Conservation (phyloP, 2,329 filamentous ascomycete genomes). For the Verticillium albo-atrum region DNA sequence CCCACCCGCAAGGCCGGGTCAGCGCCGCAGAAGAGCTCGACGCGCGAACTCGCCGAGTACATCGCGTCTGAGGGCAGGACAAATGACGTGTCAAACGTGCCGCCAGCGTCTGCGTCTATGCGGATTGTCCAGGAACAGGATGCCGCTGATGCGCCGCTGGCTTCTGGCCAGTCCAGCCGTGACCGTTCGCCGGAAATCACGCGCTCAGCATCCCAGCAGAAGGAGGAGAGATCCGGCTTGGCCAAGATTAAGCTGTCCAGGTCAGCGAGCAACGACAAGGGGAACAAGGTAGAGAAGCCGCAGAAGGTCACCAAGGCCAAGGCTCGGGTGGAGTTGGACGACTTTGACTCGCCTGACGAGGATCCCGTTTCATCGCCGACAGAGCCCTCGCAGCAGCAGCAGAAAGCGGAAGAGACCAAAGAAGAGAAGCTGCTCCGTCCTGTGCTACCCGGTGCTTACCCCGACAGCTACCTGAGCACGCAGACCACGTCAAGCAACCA, state of each 20-base stretch:
- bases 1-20: constrained; percentile 34
- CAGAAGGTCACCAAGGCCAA: constrained; percentile 52
- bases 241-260: constrained; percentile 36
- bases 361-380: constrained; percentile 23
- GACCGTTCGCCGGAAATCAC: constrained; percentile 24
- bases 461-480: constrained; percentile 31
- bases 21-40: constrained; percentile 24
- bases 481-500: constrained; percentile 19
- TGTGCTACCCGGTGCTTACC: constrained; percentile 33
- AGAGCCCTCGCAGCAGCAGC: constrained; percentile 11
- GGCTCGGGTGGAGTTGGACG: constrained; percentile 63
- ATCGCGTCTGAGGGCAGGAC: constrained; percentile 36
- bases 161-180: constrained; percentile 11
- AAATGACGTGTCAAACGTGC: constrained; percentile 52
- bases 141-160: constrained; percentile 20
- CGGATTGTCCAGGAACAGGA: constrained; percentile 51
- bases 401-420: constrained; percentile 11
- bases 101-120: constrained; percentile 44
- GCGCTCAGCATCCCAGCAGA: constrained; percentile 30
- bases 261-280: constrained; percentile 42
- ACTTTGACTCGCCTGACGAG: constrained; percentile 58
- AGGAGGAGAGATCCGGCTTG: constrained; percentile 35
- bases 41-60: constrained; percentile 36
- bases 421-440: constrained; percentile 22
- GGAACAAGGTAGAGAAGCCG: constrained; percentile 47